Conservation (phyloP, 352 stramenopile genomes). For the Bremia lactucae region DNA sequence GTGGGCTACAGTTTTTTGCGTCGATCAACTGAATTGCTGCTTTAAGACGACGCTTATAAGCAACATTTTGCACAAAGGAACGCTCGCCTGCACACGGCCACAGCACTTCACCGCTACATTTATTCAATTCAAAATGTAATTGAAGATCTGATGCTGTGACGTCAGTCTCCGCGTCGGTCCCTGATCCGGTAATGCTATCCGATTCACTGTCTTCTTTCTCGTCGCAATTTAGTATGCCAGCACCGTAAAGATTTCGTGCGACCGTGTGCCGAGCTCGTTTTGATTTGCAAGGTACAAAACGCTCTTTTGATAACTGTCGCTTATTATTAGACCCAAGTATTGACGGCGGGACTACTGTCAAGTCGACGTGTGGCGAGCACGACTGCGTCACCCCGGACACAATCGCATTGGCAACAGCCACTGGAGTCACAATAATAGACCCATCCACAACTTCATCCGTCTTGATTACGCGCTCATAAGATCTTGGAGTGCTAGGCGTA, state of each 20-base stretch:
- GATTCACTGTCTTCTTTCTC: slow-evolving; percentile 5
- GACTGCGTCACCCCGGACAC: slow-evolving; percentile 2
- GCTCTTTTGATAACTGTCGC: slow-evolving; percentile 3
- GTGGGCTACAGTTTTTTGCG: slow-evolving; percentile 43
- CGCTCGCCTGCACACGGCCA: slow-evolving; percentile 10
- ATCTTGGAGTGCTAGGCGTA: slow-evolving; percentile 1
- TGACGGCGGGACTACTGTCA: slow-evolving; percentile 4
- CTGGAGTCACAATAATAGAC: slow-evolving; percentile 6
- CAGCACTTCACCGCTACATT: not conserved
- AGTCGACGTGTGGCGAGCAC: slow-evolving; percentile 14
- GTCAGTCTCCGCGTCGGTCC: slow-evolving; percentile 16
- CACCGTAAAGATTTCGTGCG: slow-evolving; percentile 14
- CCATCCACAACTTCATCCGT: not conserved
- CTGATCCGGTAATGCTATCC: slow-evolving; percentile 2
- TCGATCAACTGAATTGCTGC: slow-evolving; percentile 46
- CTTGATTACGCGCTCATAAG: not conserved
- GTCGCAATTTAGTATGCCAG: slow-evolving; percentile 7
- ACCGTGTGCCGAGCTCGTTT: slow-evolving; percentile 12
- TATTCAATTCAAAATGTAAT: not conserved
- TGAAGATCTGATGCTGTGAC: not conserved
- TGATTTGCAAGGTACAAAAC: not conserved
- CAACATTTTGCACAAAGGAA: not conserved
- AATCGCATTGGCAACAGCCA: slow-evolving; percentile 1
- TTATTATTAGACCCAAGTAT: slow-evolving; percentile 17
- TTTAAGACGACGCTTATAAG: slow-evolving; percentile 38